Conservation (phyloP, 305 asterid species). For the Fraxinus sp. region DNA sequence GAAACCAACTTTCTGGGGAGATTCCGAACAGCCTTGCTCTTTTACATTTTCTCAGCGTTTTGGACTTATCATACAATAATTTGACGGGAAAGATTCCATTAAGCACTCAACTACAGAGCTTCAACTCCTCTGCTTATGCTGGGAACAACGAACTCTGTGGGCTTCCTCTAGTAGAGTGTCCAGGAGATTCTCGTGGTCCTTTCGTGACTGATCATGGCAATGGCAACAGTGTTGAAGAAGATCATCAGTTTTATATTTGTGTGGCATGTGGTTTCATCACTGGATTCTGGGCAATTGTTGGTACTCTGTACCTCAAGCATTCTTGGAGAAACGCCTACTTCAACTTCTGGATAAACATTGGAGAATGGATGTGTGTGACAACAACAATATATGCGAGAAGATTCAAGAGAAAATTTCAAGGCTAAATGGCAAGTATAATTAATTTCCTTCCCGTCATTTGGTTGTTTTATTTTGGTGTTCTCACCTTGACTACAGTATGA, state of each 20-base stretch:
- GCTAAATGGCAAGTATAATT: background rate
- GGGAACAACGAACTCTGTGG: too few relatives aligned
- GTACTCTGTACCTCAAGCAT: background rate
- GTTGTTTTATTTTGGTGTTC: too few relatives aligned
- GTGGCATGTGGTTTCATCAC: conserved; percentile 5
- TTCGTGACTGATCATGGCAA: background rate
- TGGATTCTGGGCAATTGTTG: conserved; percentile 3
- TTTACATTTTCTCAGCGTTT: background rate
- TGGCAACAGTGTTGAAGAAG: background rate
- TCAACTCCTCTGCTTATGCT: too few relatives aligned
- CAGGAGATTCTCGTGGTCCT: too few relatives aligned
- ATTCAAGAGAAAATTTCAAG: too few relatives aligned
- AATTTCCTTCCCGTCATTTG: too few relatives aligned
- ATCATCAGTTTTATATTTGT: conserved; percentile 15
- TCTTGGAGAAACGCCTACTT: conserved; percentile 19
- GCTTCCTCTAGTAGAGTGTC: conserved; percentile 13
- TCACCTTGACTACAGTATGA: too few relatives aligned
- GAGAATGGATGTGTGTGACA: background rate
- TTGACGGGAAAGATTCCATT: conserved; percentile 30
- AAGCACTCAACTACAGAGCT: background rate
- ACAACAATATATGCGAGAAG: background rate
- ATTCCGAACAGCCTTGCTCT: conserved; percentile 12
- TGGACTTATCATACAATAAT: conserved; percentile 29
- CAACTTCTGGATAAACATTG: too few relatives aligned
- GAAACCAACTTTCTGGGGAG: conserved; percentile 23